These are phyloP conservation scores for Linum usitatissimum DNA, from an alignment of 345 rosid genomes.

Conservation along the genomic window DNA sequence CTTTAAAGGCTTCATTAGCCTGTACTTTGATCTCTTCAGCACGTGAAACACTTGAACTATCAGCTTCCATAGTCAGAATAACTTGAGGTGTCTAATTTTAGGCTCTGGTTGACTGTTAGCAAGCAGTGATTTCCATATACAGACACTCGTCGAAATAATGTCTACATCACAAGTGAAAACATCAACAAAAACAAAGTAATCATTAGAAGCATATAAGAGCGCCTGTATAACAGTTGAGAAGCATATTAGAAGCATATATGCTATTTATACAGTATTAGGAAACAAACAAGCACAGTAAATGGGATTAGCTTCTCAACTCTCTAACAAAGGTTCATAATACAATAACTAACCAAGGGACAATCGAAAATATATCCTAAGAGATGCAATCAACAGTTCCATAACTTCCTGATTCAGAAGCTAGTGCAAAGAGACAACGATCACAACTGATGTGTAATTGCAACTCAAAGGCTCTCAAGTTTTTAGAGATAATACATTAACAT, in stretches of 20 bases:
- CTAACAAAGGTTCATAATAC: not conserved
- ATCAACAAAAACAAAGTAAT: not conserved
- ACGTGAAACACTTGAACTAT: constrained; percentile 21
- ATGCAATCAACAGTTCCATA: no score
- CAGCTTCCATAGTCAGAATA: constrained; percentile 35
- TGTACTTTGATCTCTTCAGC: constrained; percentile 44
- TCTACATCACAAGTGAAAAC: not conserved
- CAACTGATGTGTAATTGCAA: no score
- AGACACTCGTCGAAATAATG: not conserved
- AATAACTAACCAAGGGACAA: not conserved
- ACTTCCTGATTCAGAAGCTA: not conserved
- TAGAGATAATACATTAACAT: no score
- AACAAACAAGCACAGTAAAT: not conserved
- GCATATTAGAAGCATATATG: not conserved
- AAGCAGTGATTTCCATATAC: constrained; percentile 7
- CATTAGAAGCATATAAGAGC: not conserved
- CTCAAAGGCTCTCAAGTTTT: not conserved
- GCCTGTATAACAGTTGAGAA: no score
- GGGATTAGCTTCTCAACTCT: no score
- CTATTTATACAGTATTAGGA: not conserved
- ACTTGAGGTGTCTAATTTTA: not conserved
- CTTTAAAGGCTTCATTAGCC: constrained; percentile 53
- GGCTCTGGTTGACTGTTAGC: not conserved
- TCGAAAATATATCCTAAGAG: not conserved
- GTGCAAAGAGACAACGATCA: not conserved